These are phyloP conservation scores for Musa acuminata DNA, from an alignment of 176 grass and related monocot genomes.

Conservation along the genomic window DNA sequence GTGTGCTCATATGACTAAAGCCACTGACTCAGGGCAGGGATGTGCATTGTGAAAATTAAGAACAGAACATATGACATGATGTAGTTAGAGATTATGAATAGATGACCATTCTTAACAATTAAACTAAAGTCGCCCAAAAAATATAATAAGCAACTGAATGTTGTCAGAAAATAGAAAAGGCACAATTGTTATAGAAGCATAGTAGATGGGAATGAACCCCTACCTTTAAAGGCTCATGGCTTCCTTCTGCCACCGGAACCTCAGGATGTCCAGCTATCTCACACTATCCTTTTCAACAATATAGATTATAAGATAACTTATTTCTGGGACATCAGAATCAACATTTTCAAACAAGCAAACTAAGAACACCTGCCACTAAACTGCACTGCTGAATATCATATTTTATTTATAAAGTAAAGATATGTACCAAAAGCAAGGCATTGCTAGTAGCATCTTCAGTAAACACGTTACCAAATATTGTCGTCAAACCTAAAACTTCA, in stretches of 20 bases:
- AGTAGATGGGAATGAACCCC: not conserved
- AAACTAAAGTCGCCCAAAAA: too few species aligned
- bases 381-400: too few species aligned
- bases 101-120: too few species aligned
- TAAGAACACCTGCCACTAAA: conserved; percentile 28
- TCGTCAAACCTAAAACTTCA: conserved; percentile 66
- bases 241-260: conserved; percentile 70
- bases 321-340: not conserved
- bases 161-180: too few species aligned
- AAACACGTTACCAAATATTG: conserved; percentile 84
- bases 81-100: too few species aligned
- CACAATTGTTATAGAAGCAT: not conserved
- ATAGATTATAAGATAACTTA: not conserved
- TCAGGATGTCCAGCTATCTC: conserved; percentile 61
- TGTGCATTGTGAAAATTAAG: too few species aligned
- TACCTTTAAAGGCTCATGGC: conserved; percentile 63
- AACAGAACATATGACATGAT: too few species aligned
- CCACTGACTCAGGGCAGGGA: too few species aligned
- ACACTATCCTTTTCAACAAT: conserved; percentile 60
- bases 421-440: conserved; percentile 60
- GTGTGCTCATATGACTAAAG: too few species aligned
- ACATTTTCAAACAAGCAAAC: not conserved
- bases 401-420: not conserved
- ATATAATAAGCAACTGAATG: too few species aligned
- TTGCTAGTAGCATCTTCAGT: conserved; percentile 58